Conservation (phyloP, 768 basidiomycete genomes). For the Peribolospora baueri region DNA sequence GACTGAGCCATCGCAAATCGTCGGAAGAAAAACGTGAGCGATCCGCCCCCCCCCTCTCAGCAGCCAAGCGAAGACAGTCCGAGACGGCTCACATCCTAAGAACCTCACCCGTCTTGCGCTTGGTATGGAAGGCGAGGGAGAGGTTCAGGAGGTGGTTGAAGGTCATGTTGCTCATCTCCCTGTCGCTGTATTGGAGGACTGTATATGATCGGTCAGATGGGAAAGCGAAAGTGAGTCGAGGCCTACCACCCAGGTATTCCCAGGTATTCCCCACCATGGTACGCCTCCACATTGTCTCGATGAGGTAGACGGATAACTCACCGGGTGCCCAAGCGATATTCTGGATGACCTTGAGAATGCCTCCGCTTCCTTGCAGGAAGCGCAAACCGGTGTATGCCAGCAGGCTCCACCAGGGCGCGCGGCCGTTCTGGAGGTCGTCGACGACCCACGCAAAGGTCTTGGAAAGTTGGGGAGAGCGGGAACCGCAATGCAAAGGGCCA, state of each 20-base stretch:
- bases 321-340: conserved; percentile 10
- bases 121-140: conserved; percentile 58
- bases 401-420: conserved; percentile 39
- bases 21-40: too few species aligned
- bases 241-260: neutral
- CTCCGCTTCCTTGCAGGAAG: conserved; percentile 52
- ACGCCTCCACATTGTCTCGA: neutral
- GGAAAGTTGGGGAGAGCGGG: neutral
- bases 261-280: neutral
- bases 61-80: too few species aligned
- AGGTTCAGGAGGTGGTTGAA: conserved; percentile 71
- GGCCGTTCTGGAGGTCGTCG: conserved; percentile 7
- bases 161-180: conserved; percentile 65
- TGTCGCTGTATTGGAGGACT: conserved; percentile 4
- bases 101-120: conserved; percentile 61
- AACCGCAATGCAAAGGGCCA: too few species aligned
- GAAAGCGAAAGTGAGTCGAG: neutral
- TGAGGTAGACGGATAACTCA: conserved; percentile 1
- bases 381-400: conserved; percentile 42
- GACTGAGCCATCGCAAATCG: neutral
- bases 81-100: conserved; percentile 30
- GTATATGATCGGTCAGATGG: neutral
- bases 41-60: too few species aligned
- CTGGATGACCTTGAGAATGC: conserved; percentile 24
- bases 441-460: conserved; percentile 40